These are phyloP conservation scores for Aspergillus unguis DNA, from an alignment of 2,329 filamentous ascomycete genomes.

Conservation along the genomic window DNA sequence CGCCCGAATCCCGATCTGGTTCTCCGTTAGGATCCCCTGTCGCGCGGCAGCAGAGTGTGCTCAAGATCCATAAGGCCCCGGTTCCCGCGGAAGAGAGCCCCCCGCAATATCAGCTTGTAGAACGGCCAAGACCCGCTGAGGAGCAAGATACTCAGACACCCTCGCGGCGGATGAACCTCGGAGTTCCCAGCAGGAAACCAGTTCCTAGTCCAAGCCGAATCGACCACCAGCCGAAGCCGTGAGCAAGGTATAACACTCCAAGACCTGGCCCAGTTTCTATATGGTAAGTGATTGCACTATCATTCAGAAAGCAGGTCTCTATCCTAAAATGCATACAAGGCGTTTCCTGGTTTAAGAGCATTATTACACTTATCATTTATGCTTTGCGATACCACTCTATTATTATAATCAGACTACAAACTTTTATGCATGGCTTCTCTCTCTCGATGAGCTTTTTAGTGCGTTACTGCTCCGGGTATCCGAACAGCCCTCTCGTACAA, in stretches of 20 bases:
- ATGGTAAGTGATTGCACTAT: too few species aligned
- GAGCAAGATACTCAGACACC: conserved; percentile 19
- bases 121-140: conserved; percentile 12
- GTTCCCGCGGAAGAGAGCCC: conserved; percentile 28
- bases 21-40: conserved; percentile 32
- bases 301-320: too few species aligned
- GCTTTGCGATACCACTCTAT: too few species aligned
- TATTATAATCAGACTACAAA: too few species aligned
- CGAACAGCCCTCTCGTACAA: too few species aligned
- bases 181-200: conserved; percentile 38
- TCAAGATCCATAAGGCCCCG: conserved; percentile 27
- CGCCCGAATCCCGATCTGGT: conserved; percentile 33
- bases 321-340: too few species aligned
- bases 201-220: conserved; percentile 29
- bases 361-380: too few species aligned
- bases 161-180: conserved; percentile 33
- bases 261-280: background rate
- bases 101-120: conserved; percentile 30
- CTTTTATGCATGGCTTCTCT: too few species aligned
- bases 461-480: too few species aligned
- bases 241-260: background rate
- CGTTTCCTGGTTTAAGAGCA: too few species aligned
- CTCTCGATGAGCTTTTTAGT: too few species aligned
- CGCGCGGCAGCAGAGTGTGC: conserved; percentile 31
- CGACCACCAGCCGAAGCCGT: conserved; percentile 1